These are phyloP conservation scores for Asterochloris erici DNA, from an alignment of 139 green algal genomes.

Conservation along the genomic window DNA sequence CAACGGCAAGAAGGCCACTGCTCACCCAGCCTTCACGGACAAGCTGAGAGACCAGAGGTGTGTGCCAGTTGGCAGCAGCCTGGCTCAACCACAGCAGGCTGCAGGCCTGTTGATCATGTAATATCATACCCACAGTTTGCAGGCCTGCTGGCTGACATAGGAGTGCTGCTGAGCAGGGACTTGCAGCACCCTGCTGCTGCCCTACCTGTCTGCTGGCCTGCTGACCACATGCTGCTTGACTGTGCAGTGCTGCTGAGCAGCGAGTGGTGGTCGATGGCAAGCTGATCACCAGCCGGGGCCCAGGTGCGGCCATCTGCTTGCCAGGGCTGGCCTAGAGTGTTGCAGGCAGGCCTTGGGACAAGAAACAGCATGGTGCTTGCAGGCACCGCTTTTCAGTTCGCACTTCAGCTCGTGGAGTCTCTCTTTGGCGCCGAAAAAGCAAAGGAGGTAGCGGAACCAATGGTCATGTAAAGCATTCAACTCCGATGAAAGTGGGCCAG, in stretches of 20 bases:
- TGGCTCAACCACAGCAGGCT: too few species aligned
- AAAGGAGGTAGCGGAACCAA: constrained; percentile 82
- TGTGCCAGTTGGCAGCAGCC: neutral
- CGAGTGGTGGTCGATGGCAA: constrained; percentile 87
- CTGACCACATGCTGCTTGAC: neutral
- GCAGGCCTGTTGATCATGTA: too few species aligned
- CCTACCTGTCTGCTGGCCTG: neutral
- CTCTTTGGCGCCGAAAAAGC: constrained; percentile 85
- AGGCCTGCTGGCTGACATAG: too few species aligned
- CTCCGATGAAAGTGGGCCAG: too few species aligned
- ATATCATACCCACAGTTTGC: too few species aligned
- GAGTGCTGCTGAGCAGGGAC: too few species aligned
- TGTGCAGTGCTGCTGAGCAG: constrained; percentile 46
- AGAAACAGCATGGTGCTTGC: too few species aligned
- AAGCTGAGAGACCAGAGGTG: constrained; percentile 67
- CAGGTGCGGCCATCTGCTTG: constrained; percentile 13
- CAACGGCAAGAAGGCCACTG: constrained; percentile 67
- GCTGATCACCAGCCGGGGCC: constrained; percentile 81
- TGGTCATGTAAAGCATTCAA: constrained; percentile 65
- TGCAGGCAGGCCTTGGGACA: too few species aligned
- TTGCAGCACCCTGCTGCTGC: too few species aligned
- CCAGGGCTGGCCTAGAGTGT: too few species aligned
- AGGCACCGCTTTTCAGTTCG: constrained; percentile 94
- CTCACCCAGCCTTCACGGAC: constrained; percentile 85
- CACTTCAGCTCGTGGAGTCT: constrained; percentile 82